Percentiles rank a stretch among this genome's conserved stretches.
Conservation (phyloP, 176 grass and related monocot species). For the Oryza rufipogon region DNA sequence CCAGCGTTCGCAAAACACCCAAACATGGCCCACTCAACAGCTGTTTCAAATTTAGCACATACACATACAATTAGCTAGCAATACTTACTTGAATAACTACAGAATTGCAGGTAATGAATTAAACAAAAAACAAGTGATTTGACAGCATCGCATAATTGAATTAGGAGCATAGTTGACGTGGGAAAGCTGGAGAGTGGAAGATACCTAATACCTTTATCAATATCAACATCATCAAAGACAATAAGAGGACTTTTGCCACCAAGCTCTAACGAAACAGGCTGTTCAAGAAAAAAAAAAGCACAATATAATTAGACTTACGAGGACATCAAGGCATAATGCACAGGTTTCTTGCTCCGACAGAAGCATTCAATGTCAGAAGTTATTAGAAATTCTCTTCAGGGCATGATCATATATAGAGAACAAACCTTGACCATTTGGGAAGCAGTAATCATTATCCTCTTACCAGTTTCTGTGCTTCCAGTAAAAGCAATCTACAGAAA, state of each 20-base stretch:
- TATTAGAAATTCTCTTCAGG: slow-evolving; percentile 3
- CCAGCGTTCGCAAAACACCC: slow-evolving; percentile 86
- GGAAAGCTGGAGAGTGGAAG: slow-evolving; percentile 29
- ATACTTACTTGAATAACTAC: slow-evolving; percentile 16
- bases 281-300: slow-evolving; percentile 39
- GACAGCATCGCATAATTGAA: not conserved
- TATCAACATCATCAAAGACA: slow-evolving; percentile 93
- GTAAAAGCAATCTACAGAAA: slow-evolving; percentile 89
- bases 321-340: not conserved
- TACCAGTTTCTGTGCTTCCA: slow-evolving; percentile 87
- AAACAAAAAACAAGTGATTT: not conserved
- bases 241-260: slow-evolving; percentile 97
- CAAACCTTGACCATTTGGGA: slow-evolving; percentile 92
- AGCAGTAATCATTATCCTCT: slow-evolving; percentile 86
- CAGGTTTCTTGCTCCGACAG: slow-evolving; percentile 9
- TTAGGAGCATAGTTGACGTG: slow-evolving; percentile 19
- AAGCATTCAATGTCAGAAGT: slow-evolving; percentile 20
- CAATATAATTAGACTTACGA: slow-evolving; percentile 25
- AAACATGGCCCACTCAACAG: slow-evolving; percentile 89
- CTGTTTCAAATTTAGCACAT: slow-evolving; percentile 50
- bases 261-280: slow-evolving; percentile 99
- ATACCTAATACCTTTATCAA: slow-evolving; percentile 93
- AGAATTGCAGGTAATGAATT: not conserved
- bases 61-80: slow-evolving; percentile 21
- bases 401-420: slow-evolving; percentile 26